phyloP scores from a whole-genome alignment of 139 green algal genomes.

The Bryopsis sp. region DNA sequence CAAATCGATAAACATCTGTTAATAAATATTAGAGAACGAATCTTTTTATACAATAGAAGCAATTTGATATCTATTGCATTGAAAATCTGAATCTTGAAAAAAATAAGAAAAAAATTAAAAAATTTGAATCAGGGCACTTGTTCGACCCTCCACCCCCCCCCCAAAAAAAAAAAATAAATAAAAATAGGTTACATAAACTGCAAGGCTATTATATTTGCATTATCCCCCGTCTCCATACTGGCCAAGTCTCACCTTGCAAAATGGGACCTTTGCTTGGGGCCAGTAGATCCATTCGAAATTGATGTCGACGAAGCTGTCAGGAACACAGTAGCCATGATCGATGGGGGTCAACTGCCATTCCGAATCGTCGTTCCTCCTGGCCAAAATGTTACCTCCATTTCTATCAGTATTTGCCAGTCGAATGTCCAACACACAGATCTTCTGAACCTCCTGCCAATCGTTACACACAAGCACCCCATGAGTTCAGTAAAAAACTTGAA shows the following conservation, averaged over 20 bases:
- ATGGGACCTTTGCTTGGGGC: constrained; percentile 39
- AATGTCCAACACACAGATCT: constrained; percentile 55
- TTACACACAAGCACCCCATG: background rate
- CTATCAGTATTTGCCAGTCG: constrained; percentile 56
- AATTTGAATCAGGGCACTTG: no score
- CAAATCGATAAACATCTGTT: no score
- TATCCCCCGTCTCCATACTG: no score
- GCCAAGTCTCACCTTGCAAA: constrained; percentile 25
- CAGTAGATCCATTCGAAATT: constrained; percentile 45
- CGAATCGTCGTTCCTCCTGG: constrained; percentile 10
- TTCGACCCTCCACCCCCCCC: no score
- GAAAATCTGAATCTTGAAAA: no score
- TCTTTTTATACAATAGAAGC: no score
- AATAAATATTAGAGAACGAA: no score
- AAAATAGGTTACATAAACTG: no score
- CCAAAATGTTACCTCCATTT: constrained; percentile 60
- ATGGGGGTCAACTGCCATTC: constrained; percentile 46
- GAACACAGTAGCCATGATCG: constrained; percentile 54
- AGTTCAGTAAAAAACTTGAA: constrained; percentile 2
- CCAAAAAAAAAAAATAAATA: no score
- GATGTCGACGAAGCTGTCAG: constrained; percentile 44
- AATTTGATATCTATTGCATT: no score
- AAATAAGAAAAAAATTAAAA: no score
- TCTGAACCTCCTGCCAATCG: constrained; percentile 50
- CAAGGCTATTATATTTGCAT: no score